Base-by-base conservation (phyloP, 768 basidiomycete genomes). In the Pulveroboletus sp. region DNA sequence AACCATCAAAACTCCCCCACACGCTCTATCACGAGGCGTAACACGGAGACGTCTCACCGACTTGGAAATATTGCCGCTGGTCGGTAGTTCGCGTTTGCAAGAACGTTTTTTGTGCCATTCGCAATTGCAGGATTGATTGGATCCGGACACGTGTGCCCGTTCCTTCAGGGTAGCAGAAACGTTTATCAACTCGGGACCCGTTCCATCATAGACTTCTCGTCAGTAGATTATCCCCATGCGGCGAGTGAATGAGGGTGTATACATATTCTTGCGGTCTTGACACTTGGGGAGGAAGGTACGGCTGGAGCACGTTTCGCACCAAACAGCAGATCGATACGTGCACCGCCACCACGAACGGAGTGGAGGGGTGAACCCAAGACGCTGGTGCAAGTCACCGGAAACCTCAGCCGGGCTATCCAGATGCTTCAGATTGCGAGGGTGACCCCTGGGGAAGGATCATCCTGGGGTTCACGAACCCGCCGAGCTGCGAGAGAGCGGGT, bases 161-260 rank as follows among this genome's bases (percentile, higher is more conserved):
- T 35, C 1, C 35, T 35, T 17, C 37, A 38, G 21, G 26, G 41
- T 17, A 21, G 21, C 21, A 48, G 43, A 27, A 38, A 49, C 30
- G 12, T 38, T 51, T 46, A 45, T 28, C 42, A 11, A 28, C 15
- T 39, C 46, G 39, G 30, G n/a, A 32, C 17, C 28, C 21, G 39
- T 49, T 8, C 42, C 17, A 44, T n/a, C 37, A 43, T 26, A 7
- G n/a, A 14, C 1, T 9, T n/a, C 30, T 37, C 32, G 32, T n/a
- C 26, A 45, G 42, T 31, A 33, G 41, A 58, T 46, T 12, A n/a
- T 44, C 44, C 47, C 36, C 32, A n/a, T 31, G 31, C 8, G 11
- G 26, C 48, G 41, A 39, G 27, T 44, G 44, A 44, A 55, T 24
- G 33, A 52, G 37, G 55, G 36, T 36, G 14, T 17, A 15, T 10